Evolutionary conservation across 345 rosid species (phyloP).

Genomic region (Heritiera littoralis): DNA sequence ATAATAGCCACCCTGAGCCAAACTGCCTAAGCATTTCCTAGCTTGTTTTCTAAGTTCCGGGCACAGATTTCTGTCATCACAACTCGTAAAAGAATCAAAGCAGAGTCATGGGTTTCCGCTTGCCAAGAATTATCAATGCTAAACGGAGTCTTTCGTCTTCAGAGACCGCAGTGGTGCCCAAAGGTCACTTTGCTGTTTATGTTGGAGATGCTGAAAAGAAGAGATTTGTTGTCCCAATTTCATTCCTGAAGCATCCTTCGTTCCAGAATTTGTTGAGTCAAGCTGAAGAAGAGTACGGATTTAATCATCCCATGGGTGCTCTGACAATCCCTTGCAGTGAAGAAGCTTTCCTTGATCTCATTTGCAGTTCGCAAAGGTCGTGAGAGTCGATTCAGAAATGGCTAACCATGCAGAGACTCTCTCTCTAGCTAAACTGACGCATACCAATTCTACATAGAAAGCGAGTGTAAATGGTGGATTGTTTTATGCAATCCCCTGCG

Average conservation of each 20-base stretch:
- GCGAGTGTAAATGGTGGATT: constrained; percentile 13
- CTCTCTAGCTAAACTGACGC: neutral
- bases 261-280: constrained; percentile 47
- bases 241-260: constrained; percentile 38
- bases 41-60: neutral
- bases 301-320: constrained; percentile 55
- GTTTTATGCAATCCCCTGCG: neutral
- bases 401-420: neutral
- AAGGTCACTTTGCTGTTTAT: constrained; percentile 53
- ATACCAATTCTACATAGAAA: neutral
- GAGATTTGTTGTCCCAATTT: constrained; percentile 48
- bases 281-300: constrained; percentile 58
- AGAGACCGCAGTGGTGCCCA: constrained; percentile 27
- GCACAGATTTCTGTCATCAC: neutral
- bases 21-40: neutral
- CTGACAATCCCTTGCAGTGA: constrained; percentile 56
- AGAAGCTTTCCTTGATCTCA: constrained; percentile 43
- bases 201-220: constrained; percentile 55
- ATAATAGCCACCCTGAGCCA: neutral
- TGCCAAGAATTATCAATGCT: neutral
- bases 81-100: neutral
- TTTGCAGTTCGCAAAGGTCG: constrained; percentile 32
- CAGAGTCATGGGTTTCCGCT: constrained; percentile 7
- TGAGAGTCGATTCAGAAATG: neutral
- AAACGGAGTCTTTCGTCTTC: neutral